Conservation (phyloP, 176 grass and related monocot species). For the Oryza australiensis region DNA sequence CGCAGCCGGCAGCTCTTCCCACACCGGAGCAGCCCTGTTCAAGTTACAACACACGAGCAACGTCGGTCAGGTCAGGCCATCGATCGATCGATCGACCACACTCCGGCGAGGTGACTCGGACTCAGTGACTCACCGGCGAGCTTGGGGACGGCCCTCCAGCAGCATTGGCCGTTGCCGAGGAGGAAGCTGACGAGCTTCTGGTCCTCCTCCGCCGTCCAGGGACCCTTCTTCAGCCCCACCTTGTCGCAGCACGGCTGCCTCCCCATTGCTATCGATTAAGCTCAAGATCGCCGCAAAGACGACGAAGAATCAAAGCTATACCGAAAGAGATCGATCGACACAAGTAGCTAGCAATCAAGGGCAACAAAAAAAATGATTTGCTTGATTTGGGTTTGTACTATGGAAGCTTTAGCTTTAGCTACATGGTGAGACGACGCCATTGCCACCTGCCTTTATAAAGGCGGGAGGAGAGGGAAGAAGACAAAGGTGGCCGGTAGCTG, state of each 20-base stretch:
- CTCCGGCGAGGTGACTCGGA: not conserved
- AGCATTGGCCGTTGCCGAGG: constrained; percentile 65
- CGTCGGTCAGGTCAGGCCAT: constrained; percentile 16
- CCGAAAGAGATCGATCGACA: too few relatives aligned
- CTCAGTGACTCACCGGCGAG: constrained; percentile 74
- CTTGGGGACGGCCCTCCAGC: constrained; percentile 84
- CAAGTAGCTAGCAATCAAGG: not conserved
- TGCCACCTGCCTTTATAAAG: constrained; percentile 75
- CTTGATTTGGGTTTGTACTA: constrained; percentile 28
- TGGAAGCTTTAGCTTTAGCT: constrained; percentile 30
- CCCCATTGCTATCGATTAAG: constrained; percentile 42
- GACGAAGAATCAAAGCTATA: constrained; percentile 1
- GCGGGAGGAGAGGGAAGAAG: constrained; percentile 6
- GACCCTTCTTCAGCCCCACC: constrained; percentile 80
- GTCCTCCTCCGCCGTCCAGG: constrained; percentile 83
- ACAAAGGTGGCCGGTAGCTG: not conserved
- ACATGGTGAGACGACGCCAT: constrained; percentile 43
- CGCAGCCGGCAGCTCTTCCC: constrained; percentile 91
- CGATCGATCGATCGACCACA: not conserved
- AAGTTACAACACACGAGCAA: not conserved
- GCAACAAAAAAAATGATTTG: not conserved
- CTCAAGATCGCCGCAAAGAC: not conserved
- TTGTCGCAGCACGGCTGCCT: constrained; percentile 93
- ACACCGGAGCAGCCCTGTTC: constrained; percentile 70
- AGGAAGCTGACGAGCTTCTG: constrained; percentile 78